phyloP scores from a whole-genome alignment of 768 basidiomycete species.

The Psilocybe cyanescens region DNA sequence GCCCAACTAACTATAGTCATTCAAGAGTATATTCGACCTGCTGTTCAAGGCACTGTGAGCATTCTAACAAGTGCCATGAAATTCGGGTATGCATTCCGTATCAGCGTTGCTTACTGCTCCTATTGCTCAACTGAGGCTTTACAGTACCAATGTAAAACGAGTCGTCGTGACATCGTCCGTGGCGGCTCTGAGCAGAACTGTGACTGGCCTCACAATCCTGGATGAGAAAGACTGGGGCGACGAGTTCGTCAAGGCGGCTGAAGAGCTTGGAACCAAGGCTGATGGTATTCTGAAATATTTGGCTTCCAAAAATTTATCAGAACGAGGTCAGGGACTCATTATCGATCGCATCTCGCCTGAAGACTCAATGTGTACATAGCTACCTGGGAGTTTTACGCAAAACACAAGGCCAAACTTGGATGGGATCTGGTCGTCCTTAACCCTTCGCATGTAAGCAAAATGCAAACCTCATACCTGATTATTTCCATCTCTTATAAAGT shows the following conservation, averaged over 20 bases:
- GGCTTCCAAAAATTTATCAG: slow-evolving; percentile 69
- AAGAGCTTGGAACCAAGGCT: slow-evolving; percentile 44
- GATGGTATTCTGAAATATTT: slow-evolving; percentile 43
- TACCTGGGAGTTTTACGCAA: slow-evolving; percentile 44
- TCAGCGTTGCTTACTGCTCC: not conserved
- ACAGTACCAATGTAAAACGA: too few species aligned
- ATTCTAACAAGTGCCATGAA: slow-evolving; percentile 57
- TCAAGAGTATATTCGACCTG: slow-evolving; percentile 42
- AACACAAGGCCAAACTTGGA: slow-evolving; percentile 41
- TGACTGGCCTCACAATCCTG: too few species aligned
- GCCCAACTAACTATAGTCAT: not conserved
- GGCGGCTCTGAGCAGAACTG: too few species aligned
- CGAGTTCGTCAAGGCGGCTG: slow-evolving; percentile 44
- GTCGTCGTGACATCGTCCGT: too few species aligned
- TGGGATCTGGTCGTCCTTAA: slow-evolving; percentile 59
- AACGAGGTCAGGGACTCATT: slow-evolving; percentile 44
- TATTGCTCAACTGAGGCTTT: too few species aligned
- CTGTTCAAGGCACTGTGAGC: slow-evolving; percentile 68
- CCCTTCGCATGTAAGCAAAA: slow-evolving; percentile 39
- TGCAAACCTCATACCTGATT: not conserved
- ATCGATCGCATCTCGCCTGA: too few species aligned
- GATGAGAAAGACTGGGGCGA: slow-evolving; percentile 67
- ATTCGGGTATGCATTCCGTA: not conserved
- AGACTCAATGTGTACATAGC: slow-evolving; percentile 21
- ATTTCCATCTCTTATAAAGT: too few species aligned